phyloP scores from a whole-genome alignment of 2,329 filamentous ascomycete genomes.

The Aurifilum marmelostoma region DNA sequence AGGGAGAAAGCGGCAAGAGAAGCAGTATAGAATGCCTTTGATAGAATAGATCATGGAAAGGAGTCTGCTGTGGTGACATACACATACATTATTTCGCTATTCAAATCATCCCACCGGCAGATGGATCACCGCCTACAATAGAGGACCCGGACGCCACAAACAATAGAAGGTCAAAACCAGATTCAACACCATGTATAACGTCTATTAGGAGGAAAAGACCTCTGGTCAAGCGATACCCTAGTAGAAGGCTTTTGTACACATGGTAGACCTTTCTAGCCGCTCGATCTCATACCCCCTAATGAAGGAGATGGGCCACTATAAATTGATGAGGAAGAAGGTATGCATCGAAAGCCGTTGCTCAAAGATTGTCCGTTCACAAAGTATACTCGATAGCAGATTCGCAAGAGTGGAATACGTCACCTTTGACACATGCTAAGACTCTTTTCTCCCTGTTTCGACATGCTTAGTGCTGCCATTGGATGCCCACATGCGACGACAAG shows the following conservation, averaged over 20 bases:
- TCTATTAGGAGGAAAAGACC: not conserved
- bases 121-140: no score
- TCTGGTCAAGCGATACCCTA: not conserved
- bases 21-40: not conserved
- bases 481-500: no score
- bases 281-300: no score
- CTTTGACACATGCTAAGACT: not conserved
- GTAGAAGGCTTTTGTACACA: not conserved
- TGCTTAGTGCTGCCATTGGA: no score
- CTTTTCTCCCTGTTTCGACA: no score
- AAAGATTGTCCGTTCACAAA: no score
- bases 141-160: no score
- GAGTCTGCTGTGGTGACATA: not conserved
- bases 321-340: no score
- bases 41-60: not conserved
- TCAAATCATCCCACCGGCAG: no score
- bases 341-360: no score
- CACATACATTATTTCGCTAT: not conserved
- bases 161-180: no score
- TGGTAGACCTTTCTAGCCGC: not conserved
- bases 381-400: not conserved
- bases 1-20: conserved; percentile 1
- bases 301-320: not conserved
- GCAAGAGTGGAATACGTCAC: not conserved
- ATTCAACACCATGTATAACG: no score